Base-by-base conservation (phyloP, 2,329 filamentous ascomycete species). In the Aspergillus amoenus region DNA sequence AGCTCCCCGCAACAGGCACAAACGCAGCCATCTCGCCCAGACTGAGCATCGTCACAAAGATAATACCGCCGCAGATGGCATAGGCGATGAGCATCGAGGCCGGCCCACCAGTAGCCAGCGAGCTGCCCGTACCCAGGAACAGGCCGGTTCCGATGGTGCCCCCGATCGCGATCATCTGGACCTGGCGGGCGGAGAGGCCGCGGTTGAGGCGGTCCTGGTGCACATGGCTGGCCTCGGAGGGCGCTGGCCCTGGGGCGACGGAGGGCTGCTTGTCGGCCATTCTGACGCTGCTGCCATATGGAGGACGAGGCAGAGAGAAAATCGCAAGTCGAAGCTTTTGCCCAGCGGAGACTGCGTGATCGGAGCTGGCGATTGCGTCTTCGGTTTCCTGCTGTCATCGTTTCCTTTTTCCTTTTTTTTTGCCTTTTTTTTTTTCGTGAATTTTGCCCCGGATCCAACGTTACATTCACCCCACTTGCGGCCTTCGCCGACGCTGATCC, bases 121-220 rank as follows among this genome's bases (percentile, higher is more conserved):
- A 81, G 66, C 82, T 83, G 9, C 85, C 85, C 0, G 83, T 85
- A 30, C 85, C 84, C 5, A 88, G 75, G 61, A 88, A 88, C 4
- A 88, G 71, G 3, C 85, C 85, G 0, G 84, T 87, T 13, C 70
- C 73, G 45, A 78, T 78, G 6, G 75, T 77, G 21, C 76, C 76
- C 5, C 73, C 76, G 55, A 79, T 77, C 43, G 85, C 86, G 59
- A 88, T 86, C 84, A 88, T 87, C 72, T 88, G 84, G 11, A 88
- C 82, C 68, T 88, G 85, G n/a, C 85, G 81, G 15, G 82, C 75
- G 2, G 82, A 84, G 12, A 87, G 76, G 42, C 82, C 79, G 5
- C 85, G 81, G 18, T 77, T 77, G 11, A 88, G 75, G 52, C 73
- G 75, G 63, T 84, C 81, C 2, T 56, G 53, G 5, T 43, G 44